Percentiles rank a stretch among this genome's conserved stretches.
These are phyloP conservation scores for Vinca minor DNA, from an alignment of 257 asterid genomes.

Conservation along the genomic window DNA sequence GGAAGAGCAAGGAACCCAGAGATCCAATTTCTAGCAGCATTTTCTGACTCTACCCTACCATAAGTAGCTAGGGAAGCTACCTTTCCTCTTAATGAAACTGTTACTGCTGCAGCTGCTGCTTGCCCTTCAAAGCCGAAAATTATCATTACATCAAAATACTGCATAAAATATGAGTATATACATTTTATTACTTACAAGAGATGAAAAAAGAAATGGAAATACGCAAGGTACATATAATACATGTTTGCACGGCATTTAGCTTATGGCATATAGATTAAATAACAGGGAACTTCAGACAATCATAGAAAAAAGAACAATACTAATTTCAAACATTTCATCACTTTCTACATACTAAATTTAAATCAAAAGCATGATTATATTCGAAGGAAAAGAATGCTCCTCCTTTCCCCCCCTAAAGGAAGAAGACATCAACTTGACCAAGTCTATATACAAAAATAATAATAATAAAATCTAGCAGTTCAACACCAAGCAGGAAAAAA, in stretches of 20 bases:
- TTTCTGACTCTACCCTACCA: constrained; percentile 53
- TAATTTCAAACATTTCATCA: not conserved
- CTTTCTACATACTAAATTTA: not conserved
- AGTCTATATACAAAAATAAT: not conserved
- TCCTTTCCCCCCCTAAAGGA: not conserved
- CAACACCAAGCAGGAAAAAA: not conserved
- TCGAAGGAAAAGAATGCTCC: not conserved
- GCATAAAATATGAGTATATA: too few relatives aligned
- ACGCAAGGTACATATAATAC: too few relatives aligned
- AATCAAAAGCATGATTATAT: not conserved
- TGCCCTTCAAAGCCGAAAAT: constrained; percentile 45
- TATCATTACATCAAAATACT: constrained; percentile 1
- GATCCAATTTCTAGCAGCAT: constrained; percentile 59
- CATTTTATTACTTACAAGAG: too few relatives aligned
- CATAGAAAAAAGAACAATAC: not conserved
- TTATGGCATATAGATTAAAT: not conserved
- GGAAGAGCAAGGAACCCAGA: constrained; percentile 73
- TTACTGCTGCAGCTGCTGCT: constrained; percentile 69
- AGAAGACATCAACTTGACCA: not conserved
- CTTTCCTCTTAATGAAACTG: constrained; percentile 61
- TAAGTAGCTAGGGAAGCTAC: constrained; percentile 49
- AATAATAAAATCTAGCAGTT: not conserved
- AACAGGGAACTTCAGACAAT: not conserved
- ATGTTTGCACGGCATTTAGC: not conserved
- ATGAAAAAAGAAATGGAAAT: too few relatives aligned